These are phyloP conservation scores for Solanum tacnaense DNA, from an alignment of 257 asterid species.

Conservation along the genomic window DNA sequence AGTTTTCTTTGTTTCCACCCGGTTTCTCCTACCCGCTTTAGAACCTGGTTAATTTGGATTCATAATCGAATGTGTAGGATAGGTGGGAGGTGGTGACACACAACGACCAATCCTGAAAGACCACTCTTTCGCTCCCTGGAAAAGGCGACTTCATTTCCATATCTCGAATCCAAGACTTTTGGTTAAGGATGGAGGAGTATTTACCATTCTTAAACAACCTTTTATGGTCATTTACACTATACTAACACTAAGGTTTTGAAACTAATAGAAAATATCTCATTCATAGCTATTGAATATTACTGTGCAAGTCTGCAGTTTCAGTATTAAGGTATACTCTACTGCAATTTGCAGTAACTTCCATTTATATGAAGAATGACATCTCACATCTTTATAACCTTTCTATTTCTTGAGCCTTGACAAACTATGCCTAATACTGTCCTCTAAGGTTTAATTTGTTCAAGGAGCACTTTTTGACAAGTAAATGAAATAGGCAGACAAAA, in stretches of 20 bases:
- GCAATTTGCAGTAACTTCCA: not conserved
- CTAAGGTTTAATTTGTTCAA: not conserved
- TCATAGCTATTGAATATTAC: not conserved
- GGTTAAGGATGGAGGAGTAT: not conserved
- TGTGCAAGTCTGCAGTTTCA: not conserved
- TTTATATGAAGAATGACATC: not conserved
- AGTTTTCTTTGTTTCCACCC: not conserved
- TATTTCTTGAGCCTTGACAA: not conserved
- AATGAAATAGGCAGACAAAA: not conserved
- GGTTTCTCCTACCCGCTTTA: not conserved
- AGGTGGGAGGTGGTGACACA: no score
- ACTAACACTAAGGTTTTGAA: not conserved
- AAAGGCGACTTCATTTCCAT: not conserved
- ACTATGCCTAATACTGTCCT: not conserved
- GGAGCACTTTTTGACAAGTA: not conserved
- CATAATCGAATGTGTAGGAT: no score
- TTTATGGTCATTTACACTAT: not conserved
- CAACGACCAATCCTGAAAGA: no score
- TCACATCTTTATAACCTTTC: not conserved
- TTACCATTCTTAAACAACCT: not conserved
- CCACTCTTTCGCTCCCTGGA: not conserved
- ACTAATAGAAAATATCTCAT: not conserved
- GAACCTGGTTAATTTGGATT: not conserved
- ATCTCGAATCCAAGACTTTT: not conserved
- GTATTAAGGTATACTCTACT: not conserved